A percentile compares a stretch with the other conserved stretches of the same genome.
phyloP scores from a whole-genome alignment of 169 alveolate genomes.

The Theileria orientalis region DNA sequence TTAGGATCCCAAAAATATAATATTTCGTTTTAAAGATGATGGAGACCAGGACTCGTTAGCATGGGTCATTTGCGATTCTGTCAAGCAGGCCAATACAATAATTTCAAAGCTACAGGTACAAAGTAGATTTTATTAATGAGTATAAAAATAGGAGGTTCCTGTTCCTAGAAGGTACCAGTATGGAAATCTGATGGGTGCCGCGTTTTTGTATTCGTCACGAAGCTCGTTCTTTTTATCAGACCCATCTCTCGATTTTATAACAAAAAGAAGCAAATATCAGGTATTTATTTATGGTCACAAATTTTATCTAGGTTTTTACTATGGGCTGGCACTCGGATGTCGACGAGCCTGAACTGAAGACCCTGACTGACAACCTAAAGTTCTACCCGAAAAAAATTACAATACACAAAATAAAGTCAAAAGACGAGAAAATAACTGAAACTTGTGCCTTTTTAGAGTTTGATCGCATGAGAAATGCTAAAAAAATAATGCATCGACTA shows the following conservation, averaged over 20 bases:
- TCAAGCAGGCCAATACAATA: conserved; percentile 66
- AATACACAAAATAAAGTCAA: conserved; percentile 33
- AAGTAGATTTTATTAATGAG: background rate
- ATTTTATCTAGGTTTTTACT: conserved; percentile 65
- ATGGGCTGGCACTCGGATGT: conserved; percentile 78
- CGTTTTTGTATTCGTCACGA: conserved; percentile 73
- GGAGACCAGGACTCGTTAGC: conserved; percentile 79
- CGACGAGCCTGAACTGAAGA: conserved; percentile 69
- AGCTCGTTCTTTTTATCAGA: conserved; percentile 53
- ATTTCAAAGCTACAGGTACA: conserved; percentile 69
- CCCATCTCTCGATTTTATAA: conserved; percentile 52
- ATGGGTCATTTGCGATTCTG: conserved; percentile 70
- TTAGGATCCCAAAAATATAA: conserved; percentile 60
- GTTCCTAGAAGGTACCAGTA: conserved; percentile 74
- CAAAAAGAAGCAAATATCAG: conserved; percentile 60
- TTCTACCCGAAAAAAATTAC: conserved; percentile 72
- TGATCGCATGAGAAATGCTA: conserved; percentile 77
- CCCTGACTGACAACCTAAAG: conserved; percentile 70
- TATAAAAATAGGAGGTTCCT: conserved; percentile 63
- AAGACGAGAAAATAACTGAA: conserved; percentile 51
- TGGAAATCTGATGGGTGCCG: conserved; percentile 70
- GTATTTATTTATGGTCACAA: background rate
- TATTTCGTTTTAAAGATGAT: conserved; percentile 73
- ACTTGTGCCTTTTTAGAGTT: conserved; percentile 73
- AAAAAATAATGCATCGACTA: conserved; percentile 70